These are phyloP conservation scores for Fusarium citri DNA, from an alignment of 2,329 filamentous ascomycete genomes.

Conservation along the genomic window DNA sequence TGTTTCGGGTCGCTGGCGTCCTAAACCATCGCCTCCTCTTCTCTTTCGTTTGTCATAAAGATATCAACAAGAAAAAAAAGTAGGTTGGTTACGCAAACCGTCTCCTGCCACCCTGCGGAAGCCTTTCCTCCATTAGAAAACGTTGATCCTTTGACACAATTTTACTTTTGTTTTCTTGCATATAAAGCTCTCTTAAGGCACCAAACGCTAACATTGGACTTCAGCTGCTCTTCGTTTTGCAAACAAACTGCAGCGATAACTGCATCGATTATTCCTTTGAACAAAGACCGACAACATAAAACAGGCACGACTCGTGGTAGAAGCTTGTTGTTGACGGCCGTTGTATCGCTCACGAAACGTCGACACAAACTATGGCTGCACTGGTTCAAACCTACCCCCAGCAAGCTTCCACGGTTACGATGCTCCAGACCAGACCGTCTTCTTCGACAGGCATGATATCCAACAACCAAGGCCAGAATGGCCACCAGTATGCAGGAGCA, in stretches of 20 bases:
- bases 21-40: conserved; percentile 55
- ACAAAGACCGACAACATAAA: conserved; percentile 29
- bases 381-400: conserved; percentile 85
- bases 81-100: conserved; percentile 33
- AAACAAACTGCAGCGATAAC: conserved; percentile 29
- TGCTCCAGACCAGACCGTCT: conserved; percentile 79
- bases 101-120: conserved; percentile 7
- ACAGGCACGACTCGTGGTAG: conserved; percentile 24
- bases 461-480: conserved; percentile 61
- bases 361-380: conserved; percentile 76
- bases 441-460: conserved; percentile 64
- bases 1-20: conserved; percentile 68
- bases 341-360: conserved; percentile 11
- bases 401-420: conserved; percentile 77
- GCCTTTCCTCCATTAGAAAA: background rate
- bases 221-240: conserved; percentile 29
- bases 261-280: background rate
- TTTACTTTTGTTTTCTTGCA: background rate
- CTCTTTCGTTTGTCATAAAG: conserved; percentile 47
- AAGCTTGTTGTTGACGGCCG: conserved; percentile 37
- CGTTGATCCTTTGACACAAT: background rate
- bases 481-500: conserved; percentile 62
- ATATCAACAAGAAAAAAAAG: conserved; percentile 43
- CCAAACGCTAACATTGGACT: conserved; percentile 19
- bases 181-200: background rate